Base-by-base conservation (phyloP, 768 basidiomycete genomes). In the Lactarius vividus region DNA sequence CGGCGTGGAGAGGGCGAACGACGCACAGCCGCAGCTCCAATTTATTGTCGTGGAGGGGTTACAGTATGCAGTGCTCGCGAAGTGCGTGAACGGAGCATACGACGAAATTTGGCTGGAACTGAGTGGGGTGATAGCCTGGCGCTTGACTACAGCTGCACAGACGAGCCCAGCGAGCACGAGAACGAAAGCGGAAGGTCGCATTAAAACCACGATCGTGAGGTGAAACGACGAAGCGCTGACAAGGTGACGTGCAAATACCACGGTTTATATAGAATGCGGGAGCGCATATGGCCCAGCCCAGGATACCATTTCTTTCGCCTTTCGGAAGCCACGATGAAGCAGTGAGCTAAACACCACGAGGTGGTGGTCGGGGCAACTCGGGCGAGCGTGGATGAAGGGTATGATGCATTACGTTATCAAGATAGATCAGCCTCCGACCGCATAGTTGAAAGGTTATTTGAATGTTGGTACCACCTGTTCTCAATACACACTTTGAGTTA, bases 31-130 rank as follows among this genome's bases (percentile, higher is more conserved):
- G 57, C 76, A 77, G 40, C 20, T 71, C 76, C 76, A 77, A 7
- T 69, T 46, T 13, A 63, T 28, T 9, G 75, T 75, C 56, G 61
- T 64, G 13, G 71, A 64, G 15, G 76, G 66, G 11, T 64, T 2
- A 64, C 76, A 77, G 69, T 77, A 77, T 20, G 72, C 75, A 4
- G 75, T 69, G 57, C 73, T 74, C 16, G 76, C 76, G 60, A 72
- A 77, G 66, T 63, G 69, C 1, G 74, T 67, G 68, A 70, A 76
- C 35, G 75, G 75, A 54, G 59, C 72, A 71, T 71, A 76, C 7
- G 73, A 57, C 13, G 59, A 58, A 66, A 77, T 74, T 69, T 75
- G 70, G 28, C 67, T n/a, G 16, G 69, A 61, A 13, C 62, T 55
- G n/a, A 76, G 60, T 18, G 72, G 49, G 35, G 72, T 71, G 62